Base-by-base conservation (phyloP, 2,329 filamentous ascomycete species). In the Aspergillus sojae region DNA sequence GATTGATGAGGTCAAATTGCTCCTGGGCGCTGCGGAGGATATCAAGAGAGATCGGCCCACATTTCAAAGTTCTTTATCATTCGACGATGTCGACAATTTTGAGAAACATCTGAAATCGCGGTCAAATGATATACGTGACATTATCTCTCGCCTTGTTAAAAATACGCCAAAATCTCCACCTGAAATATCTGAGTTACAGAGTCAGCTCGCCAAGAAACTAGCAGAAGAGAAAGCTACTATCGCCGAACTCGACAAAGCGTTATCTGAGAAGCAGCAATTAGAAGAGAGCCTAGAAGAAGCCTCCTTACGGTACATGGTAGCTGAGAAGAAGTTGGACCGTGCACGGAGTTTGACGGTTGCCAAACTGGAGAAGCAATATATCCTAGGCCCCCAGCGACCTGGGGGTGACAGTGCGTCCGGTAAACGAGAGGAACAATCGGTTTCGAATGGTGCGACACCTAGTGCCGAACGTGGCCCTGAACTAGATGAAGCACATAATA, bases 311-410 rank as follows among this genome's bases (percentile, higher is more conserved):
- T 98, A 96, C 74, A 92, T 98, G 82, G 92, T 96, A 70, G 95
- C 95, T 0, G 95, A 99, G 77, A 96, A 96, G 82, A 95, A 93
- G 76, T 83, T 98, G 58, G 95, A 99, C 76, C 88, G 95, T 50
- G 88, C 91, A 28, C 94, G 92, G 78, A 99, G 95, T 74, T 82
- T 89, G 19, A 93, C 96, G 62, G 93, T 97, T 1, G 91, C 94
- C 65, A 97, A 96, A 76, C 80, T 99, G 64, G 95, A 98, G 76
- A 91, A 93, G 72, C 92, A 97, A 79, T 93, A 94, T 36, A 86
- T 94, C 58, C 86, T 91, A 63, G 90, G 90, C 62, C 87, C 86
- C 16, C 78, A 79, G 50, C 83, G 80, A 65, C 80, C 79, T 34
- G 79, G 80, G 41, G 80, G 82, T 21, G 82, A 82, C 53, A 77